Percentiles rank a stretch among this genome's conserved stretches.
phyloP scores from a whole-genome alignment of 1,284 basidiomycete species.

The Tausonia pullulans region DNA sequence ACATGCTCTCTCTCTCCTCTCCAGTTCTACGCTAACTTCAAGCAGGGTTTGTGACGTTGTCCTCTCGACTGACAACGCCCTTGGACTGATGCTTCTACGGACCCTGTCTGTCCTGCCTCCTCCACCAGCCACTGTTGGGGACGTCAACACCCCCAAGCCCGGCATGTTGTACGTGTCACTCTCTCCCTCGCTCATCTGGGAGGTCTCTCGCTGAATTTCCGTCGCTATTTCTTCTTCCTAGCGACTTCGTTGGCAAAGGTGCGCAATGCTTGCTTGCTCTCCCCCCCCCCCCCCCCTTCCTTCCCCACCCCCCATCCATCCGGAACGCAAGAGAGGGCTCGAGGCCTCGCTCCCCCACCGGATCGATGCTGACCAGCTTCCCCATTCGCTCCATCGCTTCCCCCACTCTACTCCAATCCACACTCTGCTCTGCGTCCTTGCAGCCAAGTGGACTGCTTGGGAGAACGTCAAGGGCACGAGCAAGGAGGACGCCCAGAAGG shows the following conservation, averaged over 20 bases:
- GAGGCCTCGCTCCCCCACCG: slow-evolving; percentile 30
- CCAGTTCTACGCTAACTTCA: slow-evolving; percentile 86
- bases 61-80: neutral
- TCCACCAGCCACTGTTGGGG: slow-evolving; percentile 54
- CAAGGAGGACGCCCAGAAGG: slow-evolving; percentile 55
- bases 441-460: slow-evolving; percentile 67
- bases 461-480: slow-evolving; percentile 56
- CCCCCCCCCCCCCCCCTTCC: too few species aligned
- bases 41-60: slow-evolving; percentile 53
- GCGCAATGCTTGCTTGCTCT: too few species aligned
- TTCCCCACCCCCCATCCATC: too few species aligned
- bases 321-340: slow-evolving; percentile 25
- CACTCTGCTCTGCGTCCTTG: neutral
- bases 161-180: slow-evolving; percentile 22
- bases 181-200: neutral
- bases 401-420: slow-evolving; percentile 4
- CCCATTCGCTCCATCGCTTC: neutral
- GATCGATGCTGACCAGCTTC: too few species aligned
- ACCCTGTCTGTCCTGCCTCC: neutral
- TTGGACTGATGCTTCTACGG: neutral
- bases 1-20: neutral
- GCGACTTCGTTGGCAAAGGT: slow-evolving; percentile 34
- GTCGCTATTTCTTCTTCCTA: slow-evolving; percentile 20
- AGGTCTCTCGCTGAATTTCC: neutral
- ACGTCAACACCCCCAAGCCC: slow-evolving; percentile 30